phyloP scores from a whole-genome alignment of 2,329 filamentous ascomycete genomes.

The Penicillium griseofulvum region DNA sequence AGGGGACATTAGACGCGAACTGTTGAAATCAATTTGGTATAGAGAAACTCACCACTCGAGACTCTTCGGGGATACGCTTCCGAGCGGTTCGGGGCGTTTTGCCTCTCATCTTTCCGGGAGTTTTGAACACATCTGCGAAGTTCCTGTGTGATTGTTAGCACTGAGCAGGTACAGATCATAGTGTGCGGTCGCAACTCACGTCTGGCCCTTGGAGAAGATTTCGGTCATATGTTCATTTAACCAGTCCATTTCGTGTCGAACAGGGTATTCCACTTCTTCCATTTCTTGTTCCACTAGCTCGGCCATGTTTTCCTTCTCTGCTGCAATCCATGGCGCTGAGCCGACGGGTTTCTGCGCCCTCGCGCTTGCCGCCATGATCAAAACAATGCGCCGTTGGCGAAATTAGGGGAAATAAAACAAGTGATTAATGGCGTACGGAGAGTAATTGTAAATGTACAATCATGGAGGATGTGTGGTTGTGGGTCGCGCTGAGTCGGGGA shows the following conservation, averaged over 20 bases:
- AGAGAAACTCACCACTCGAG: slow-evolving; percentile 42
- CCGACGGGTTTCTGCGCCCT: slow-evolving; percentile 61
- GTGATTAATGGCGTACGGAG: neutral
- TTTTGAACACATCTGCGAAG: slow-evolving; percentile 91
- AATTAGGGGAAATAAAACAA: slow-evolving; percentile 14
- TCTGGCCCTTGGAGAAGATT: slow-evolving; percentile 80
- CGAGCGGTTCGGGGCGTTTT: slow-evolving; percentile 49
- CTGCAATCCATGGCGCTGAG: slow-evolving; percentile 78
- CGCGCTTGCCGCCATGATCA: slow-evolving; percentile 41
- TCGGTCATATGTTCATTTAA: slow-evolving; percentile 97
- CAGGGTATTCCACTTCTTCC: slow-evolving; percentile 90
- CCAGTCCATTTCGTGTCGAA: slow-evolving; percentile 94
- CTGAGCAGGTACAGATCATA: neutral
- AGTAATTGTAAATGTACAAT: neutral
- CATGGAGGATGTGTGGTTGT: slow-evolving; percentile 6
- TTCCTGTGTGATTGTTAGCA: slow-evolving; percentile 60
- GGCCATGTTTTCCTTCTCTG: slow-evolving; percentile 75
- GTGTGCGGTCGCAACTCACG: slow-evolving; percentile 59
- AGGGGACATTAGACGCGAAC: slow-evolving; percentile 8
- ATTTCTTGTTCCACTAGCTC: slow-evolving; percentile 76
- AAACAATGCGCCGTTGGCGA: slow-evolving; percentile 35
- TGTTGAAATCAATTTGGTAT: slow-evolving; percentile 5
- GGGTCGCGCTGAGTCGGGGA: slow-evolving; percentile 12
- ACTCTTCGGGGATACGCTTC: slow-evolving; percentile 44
- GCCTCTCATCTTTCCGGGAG: slow-evolving; percentile 49